Base-by-base conservation (phyloP, 306 rosid species). In the Lupinus albus region DNA sequence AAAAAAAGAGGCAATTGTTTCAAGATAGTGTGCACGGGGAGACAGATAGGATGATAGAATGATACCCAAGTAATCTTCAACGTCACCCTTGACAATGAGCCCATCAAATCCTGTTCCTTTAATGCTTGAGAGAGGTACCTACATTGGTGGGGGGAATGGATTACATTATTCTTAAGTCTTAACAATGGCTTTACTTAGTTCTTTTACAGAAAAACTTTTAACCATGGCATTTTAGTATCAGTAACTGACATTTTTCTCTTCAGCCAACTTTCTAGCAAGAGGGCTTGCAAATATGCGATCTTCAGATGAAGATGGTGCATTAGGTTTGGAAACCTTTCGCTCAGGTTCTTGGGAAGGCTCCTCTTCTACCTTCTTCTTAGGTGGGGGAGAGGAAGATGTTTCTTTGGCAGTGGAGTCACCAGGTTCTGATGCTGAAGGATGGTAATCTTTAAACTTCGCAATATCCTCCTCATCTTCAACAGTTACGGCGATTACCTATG, bases 91-190 rank as follows among this genome's bases (percentile, higher is more conserved):
- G 51, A 94, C 88, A 85, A 94, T 91, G 70, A 82, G 78, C 60
- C 97, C 97, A 56, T 94, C 95, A 58, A 82, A 87, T 72, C 99
- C 99, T 39, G 97, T 90, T 81, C 99, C 99, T 79, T 88, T 91
- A 76, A 94, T 88, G 82, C 88, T 86, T 65, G 97, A 82, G 53
- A 90, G 83, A 53, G 88, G 82, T 53, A 94, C 92, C 99, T 94
- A 73, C 0, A 67, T 28, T 41, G 62, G 73, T 9, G 46, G 41
- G 47, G 46, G 71, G 41, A 25, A 33, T 12, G 28, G 21, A 16
- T 73, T 58, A 76, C 16, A n/a, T 42, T 65, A 47, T 18, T 12
- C 66, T 59, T 67, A 28, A 47, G 15, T 12, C 66, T 59, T 67
- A 28, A 81, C 30, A 73, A 74, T 9, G 25, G 33, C 46, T 45